A percentile compares a stretch with the other conserved stretches of the same genome.
Conservation (phyloP, 768 basidiomycete genomes). For the Rhizopogon roseolus region DNA sequence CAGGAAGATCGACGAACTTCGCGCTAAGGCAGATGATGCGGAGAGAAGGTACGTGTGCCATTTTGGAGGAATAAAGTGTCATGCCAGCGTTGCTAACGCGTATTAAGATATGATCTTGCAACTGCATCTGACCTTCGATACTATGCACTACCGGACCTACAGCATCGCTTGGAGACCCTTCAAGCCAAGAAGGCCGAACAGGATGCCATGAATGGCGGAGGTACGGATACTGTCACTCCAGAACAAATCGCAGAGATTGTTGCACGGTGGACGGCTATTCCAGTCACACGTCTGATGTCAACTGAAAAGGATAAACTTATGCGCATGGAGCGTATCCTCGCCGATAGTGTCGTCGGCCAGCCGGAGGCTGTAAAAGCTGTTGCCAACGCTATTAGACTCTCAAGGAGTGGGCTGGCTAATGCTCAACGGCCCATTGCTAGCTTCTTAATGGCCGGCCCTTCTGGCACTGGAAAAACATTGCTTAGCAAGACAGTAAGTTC, state of each 20-base stretch:
- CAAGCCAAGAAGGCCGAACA: slow-evolving; percentile 75
- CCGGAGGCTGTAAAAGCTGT: slow-evolving; percentile 89
- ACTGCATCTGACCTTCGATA: slow-evolving; percentile 87
- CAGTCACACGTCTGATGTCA: slow-evolving; percentile 82
- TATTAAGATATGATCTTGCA: slow-evolving; percentile 59
- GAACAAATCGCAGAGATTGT: slow-evolving; percentile 95
- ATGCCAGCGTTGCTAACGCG: background rate
- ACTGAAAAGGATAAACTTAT: slow-evolving; percentile 88
- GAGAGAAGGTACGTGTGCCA: slow-evolving; percentile 61
- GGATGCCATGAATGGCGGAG: slow-evolving; percentile 44
- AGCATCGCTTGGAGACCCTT: slow-evolving; percentile 62
- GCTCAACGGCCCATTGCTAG: slow-evolving; percentile 85
- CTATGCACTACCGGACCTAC: slow-evolving; percentile 88
- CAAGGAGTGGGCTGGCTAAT: slow-evolving; percentile 90
- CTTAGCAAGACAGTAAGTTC: slow-evolving; percentile 81
- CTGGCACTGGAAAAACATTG: slow-evolving; percentile 88
- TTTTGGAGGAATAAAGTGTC: background rate
- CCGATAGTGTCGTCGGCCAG: slow-evolving; percentile 81
- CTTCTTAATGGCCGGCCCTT: slow-evolving; percentile 90
- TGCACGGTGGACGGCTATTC: slow-evolving; percentile 89
- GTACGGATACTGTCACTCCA: slow-evolving; percentile 70
- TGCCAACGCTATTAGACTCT: slow-evolving; percentile 89
- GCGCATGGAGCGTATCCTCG: slow-evolving; percentile 80
- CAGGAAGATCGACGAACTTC: slow-evolving; percentile 84
- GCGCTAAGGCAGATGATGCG: slow-evolving; percentile 89